Base-by-base conservation (phyloP, 2,329 filamentous ascomycete species). In the Paracamarosporium sp. region DNA sequence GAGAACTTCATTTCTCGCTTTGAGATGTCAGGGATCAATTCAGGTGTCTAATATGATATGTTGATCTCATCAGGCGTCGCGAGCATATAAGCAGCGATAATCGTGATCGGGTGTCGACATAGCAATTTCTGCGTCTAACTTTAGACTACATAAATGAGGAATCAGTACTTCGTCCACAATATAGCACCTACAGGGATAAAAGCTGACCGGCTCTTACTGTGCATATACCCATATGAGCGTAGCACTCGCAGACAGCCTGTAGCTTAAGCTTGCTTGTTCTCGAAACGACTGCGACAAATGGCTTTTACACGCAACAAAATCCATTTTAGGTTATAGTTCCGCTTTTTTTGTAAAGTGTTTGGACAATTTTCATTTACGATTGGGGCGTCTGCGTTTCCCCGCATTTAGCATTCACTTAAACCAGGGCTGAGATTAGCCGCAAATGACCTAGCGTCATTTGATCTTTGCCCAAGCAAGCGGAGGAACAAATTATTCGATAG, bases 221-320 rank as follows among this genome's bases (percentile, higher is more conserved):
- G 45, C 45, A 48, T 48, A 48, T 35, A 48, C 3, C 45, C 45
- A 48, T 48, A 48, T 35, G 28, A 48, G 31, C 5, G 28, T 35
- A 35, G 45, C 20, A 35, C 35, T 35, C 3, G 12, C 28, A 24
- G n/a, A n/a, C n/a, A n/a, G n/a, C n/a, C n/a, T n/a, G n/a, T n/a
- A n/a, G n/a, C n/a, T n/a, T n/a, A n/a, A n/a, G n/a, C n/a, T n/a
- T n/a, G n/a, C n/a, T n/a, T n/a, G n/a, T n/a, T n/a, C n/a, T n/a
- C n/a, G n/a, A n/a, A n/a, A n/a, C n/a, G n/a, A n/a, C n/a, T n/a
- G n/a, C n/a, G n/a, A n/a, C n/a, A n/a, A n/a, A n/a, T n/a, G n/a
- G n/a, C n/a, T n/a, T n/a, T n/a, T n/a, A n/a, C n/a, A n/a, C n/a
- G n/a, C n/a, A n/a, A n/a, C n/a, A n/a, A n/a, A n/a, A n/a, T n/a